Conservation (phyloP, 192 early-diverging fungal species). For the Ramicandelaber brevisporus region DNA sequence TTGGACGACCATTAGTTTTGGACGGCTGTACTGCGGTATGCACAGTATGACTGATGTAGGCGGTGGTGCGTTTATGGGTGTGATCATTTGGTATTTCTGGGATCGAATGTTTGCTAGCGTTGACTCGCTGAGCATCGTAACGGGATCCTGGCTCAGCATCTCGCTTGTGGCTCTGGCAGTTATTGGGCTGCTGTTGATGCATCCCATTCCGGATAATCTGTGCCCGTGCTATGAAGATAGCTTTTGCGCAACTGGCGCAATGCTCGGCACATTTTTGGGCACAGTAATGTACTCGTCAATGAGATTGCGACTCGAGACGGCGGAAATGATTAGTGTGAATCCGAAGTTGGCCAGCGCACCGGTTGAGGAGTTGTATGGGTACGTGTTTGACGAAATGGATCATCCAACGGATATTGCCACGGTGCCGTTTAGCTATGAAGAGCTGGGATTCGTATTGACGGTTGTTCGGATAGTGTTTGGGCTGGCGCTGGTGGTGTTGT, state of each 20-base stretch:
- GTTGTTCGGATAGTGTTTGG: too few species aligned
- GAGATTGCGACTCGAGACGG: too few species aligned
- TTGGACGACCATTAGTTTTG: conserved; percentile 31
- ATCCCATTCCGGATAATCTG: conserved; percentile 11
- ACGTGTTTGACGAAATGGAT: not conserved
- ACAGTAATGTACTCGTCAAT: too few species aligned
- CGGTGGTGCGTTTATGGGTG: conserved; percentile 43
- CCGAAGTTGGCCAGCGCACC: too few species aligned
- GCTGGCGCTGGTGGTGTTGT: too few species aligned
- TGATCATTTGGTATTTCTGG: conserved; percentile 18
- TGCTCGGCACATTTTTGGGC: conserved; percentile 9
- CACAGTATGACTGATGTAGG: conserved; percentile 55
- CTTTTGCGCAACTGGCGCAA: conserved; percentile 14
- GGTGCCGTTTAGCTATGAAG: not conserved
- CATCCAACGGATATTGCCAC: not conserved
- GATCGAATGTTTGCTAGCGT: conserved; percentile 6
- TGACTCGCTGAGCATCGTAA: conserved; percentile 9
- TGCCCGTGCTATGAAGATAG: conserved; percentile 22
- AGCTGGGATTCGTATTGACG: not conserved
- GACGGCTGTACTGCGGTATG: conserved; percentile 70
- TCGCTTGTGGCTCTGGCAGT: conserved; percentile 5
- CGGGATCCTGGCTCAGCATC: not conserved
- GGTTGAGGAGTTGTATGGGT: conserved; percentile 9
- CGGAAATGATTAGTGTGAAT: too few species aligned
- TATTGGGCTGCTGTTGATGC: conserved; percentile 6